A percentile compares a stretch with the other conserved stretches of the same genome.
These are phyloP conservation scores for Cyberlindnera samutprakarnensis DNA, from an alignment of 805 yeast genomes.

Conservation along the genomic window DNA sequence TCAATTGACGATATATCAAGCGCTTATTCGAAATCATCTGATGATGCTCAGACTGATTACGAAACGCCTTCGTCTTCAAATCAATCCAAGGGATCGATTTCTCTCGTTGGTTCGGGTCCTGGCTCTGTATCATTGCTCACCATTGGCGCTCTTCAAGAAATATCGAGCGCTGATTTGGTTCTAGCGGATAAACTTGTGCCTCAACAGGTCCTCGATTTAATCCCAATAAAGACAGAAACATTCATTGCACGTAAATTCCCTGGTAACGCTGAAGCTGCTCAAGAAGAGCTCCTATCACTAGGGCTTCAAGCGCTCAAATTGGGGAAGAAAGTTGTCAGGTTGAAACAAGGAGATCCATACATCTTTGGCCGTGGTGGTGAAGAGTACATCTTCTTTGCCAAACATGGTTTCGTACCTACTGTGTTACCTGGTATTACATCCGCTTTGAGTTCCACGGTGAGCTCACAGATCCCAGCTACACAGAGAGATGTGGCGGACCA, in stretches of 20 bases:
- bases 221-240: slow-evolving; percentile 68
- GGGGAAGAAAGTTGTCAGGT: slow-evolving; percentile 76
- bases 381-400: slow-evolving; percentile 63
- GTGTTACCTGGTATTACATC: slow-evolving; percentile 89
- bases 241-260: slow-evolving; percentile 93
- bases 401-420: slow-evolving; percentile 60
- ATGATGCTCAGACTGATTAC: neutral
- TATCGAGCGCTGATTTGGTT: slow-evolving; percentile 73
- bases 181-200: slow-evolving; percentile 93
- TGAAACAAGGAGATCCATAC: slow-evolving; percentile 96
- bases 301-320: slow-evolving; percentile 57
- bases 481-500: slow-evolving; percentile 91
- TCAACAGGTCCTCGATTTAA: slow-evolving; percentile 69
- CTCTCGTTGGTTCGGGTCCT: slow-evolving; percentile 93
- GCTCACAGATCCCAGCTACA: slow-evolving; percentile 81
- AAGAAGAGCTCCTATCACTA: slow-evolving; percentile 66
- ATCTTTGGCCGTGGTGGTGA: slow-evolving; percentile 97
- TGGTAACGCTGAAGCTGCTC: slow-evolving; percentile 93
- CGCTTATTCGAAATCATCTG: slow-evolving; percentile 23
- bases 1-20: slow-evolving; percentile 50
- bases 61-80: neutral
- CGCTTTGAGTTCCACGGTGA: slow-evolving; percentile 80
- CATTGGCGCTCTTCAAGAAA: slow-evolving; percentile 75
- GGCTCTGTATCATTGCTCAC: slow-evolving; percentile 81
- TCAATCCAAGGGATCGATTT: slow-evolving; percentile 45